A percentile compares a stretch with the other conserved stretches of the same genome.
Conservation (phyloP, 2,329 filamentous ascomycete genomes). For the Nothophoma quercina region DNA sequence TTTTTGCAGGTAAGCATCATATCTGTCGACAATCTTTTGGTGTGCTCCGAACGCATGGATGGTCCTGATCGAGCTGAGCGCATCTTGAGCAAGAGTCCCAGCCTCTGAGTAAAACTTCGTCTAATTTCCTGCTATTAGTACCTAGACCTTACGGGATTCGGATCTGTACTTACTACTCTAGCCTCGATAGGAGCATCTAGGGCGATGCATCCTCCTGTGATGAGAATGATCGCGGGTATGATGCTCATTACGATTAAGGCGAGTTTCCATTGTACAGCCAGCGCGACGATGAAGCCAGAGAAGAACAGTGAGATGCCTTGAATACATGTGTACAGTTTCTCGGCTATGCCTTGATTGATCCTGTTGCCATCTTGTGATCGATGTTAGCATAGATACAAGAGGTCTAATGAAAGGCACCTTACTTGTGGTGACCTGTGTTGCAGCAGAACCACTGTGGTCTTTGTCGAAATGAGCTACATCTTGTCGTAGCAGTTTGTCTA, state of each 20-base stretch:
- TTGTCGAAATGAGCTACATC: slow-evolving; percentile 39
- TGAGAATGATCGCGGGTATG: slow-evolving; percentile 48
- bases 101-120: slow-evolving; percentile 15
- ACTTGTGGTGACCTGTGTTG: slow-evolving; percentile 26
- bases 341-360: slow-evolving; percentile 28
- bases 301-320: slow-evolving; percentile 62
- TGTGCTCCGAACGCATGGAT: slow-evolving; percentile 89
- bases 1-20: slow-evolving; percentile 73
- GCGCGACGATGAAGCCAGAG: slow-evolving; percentile 90
- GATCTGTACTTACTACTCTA: slow-evolving; percentile 8
- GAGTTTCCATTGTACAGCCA: slow-evolving; percentile 89
- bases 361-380: slow-evolving; percentile 16
- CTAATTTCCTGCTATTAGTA: too few relatives aligned
- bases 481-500: slow-evolving; percentile 58
- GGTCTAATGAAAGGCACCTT: not conserved
- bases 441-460: slow-evolving; percentile 24
- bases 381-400: not conserved
- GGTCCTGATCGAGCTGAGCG: slow-evolving; percentile 68
- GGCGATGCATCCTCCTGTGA: slow-evolving; percentile 20
- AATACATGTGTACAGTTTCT: slow-evolving; percentile 52
- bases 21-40: slow-evolving; percentile 81
- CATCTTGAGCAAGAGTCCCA: slow-evolving; percentile 9
- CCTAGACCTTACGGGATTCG: too few relatives aligned
- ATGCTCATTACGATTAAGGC: slow-evolving; percentile 72
- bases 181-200: slow-evolving; percentile 25